Evolutionary conservation across 495 filamentous ascomycete species (phyloP), one percentile per base, ranked within the genome.

Genomic region (Penicillium coprophilum): DNA sequence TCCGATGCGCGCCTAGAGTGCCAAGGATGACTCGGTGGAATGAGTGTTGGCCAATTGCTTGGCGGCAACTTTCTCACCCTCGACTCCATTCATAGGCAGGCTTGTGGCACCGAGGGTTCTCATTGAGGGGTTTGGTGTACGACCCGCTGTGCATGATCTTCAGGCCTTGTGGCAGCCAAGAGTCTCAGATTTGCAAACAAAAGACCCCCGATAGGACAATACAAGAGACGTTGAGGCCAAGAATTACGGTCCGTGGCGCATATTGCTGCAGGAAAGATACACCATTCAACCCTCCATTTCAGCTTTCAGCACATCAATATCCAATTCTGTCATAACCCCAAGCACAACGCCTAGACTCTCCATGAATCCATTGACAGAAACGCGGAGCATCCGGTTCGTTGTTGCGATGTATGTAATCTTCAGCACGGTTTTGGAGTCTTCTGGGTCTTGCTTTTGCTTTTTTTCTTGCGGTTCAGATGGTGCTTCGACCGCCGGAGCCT

Each of bases 281-380:
- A 4, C 10, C 0, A 12, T 61, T 70, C 69, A 66, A 36, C 65
- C 66, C 48, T 70, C 62, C 49, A 62, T 61, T 43, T 63, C 69
- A 17, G 61, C 63, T 34, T 69, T 60, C 30, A 96, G 65, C 9
- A 92, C 87, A 77, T 97, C 94, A 17, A 88, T 81, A 74, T 97
- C 94, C 56, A 97, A 68, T 70, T 96, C 89, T 63, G 87, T 82
- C 86, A 95, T 95, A 0, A 94, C 87, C 31, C 87, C 87, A 43
- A 97, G 68, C 0, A 97, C 85, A 34, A 96, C 83, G 10, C 85
- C 83, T 27, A 97, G 62, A 60, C 89, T 95, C 58, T 97, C 94
- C 79, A 97, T 91, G 66, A 96, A 96, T n/a, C 93, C 91, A 74
- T 98, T 98, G 60, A 96, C 93, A 13, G 94, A 91, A 10, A 98